phyloP scores from a whole-genome alignment of 805 yeast genomes.

The Hanseniaspora thailandica region DNA sequence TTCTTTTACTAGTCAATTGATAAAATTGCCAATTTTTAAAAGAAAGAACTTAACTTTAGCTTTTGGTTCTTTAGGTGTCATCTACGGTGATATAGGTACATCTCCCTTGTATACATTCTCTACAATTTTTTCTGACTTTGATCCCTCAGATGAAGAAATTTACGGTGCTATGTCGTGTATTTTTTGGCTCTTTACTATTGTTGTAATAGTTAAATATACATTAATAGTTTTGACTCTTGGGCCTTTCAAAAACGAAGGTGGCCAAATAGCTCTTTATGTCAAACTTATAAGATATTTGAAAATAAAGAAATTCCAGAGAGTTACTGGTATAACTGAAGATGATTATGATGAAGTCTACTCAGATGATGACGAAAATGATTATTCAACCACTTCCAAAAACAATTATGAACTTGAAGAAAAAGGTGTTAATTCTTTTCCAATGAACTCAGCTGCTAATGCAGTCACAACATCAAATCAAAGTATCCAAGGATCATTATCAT shows the following conservation, averaged over 20 bases:
- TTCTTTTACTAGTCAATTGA: background rate
- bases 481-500: background rate
- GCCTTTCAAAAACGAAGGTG: constrained; percentile 52
- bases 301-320: constrained; percentile 36
- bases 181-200: constrained; percentile 43
- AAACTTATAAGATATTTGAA: constrained; percentile 41
- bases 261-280: constrained; percentile 53
- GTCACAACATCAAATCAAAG: constrained; percentile 21
- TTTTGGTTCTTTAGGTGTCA: constrained; percentile 38
- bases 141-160: constrained; percentile 32
- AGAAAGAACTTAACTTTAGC: constrained; percentile 16
- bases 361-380: background rate
- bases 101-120: constrained; percentile 45
- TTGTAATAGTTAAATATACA: constrained; percentile 43
- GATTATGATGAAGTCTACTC: constrained; percentile 20
- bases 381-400: background rate
- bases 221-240: constrained; percentile 39
- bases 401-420: background rate
- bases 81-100: constrained; percentile 54
- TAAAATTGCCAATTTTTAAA: background rate
- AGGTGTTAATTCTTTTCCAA: background rate
- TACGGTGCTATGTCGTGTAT: constrained; percentile 43
- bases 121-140: constrained; percentile 26
- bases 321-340: constrained; percentile 29
- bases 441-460: background rate